These are phyloP conservation scores for Corylus heterophylla DNA, from an alignment of 306 rosid genomes.

Conservation along the genomic window DNA sequence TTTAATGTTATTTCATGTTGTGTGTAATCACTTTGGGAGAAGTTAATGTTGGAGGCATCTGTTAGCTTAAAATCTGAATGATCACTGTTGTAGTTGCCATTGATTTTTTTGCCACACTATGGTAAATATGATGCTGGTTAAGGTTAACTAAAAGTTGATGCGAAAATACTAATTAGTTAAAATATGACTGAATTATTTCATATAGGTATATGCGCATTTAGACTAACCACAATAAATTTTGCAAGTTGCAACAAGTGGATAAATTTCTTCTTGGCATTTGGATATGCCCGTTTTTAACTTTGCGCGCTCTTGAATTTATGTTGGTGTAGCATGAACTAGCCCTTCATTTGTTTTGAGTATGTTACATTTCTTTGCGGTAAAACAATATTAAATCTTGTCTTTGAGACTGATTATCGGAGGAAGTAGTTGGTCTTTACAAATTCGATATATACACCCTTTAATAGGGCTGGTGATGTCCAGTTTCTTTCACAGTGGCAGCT, in stretches of 20 bases:
- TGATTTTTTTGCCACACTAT: conserved; percentile 10
- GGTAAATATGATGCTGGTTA: conserved; percentile 5
- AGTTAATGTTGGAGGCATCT: background rate
- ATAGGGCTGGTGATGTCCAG: conserved; percentile 27
- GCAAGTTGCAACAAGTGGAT: conserved; percentile 1
- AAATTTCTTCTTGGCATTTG: background rate
- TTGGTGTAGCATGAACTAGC: background rate
- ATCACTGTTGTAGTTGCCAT: conserved; percentile 6
- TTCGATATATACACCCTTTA: conserved; percentile 46
- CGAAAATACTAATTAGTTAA: background rate
- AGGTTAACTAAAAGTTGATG: background rate
- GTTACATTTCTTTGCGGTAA: background rate
- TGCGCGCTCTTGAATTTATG: conserved; percentile 7
- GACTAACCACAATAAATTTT: background rate
- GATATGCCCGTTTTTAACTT: background rate
- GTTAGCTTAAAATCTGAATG: conserved; percentile 6
- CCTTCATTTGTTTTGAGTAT: background rate
- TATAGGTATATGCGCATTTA: background rate
- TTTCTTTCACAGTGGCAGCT: conserved; percentile 26
- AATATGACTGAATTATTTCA: background rate
- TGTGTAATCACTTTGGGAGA: conserved; percentile 11
- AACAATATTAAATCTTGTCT: conserved; percentile 13
- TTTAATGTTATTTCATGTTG: conserved; percentile 12
- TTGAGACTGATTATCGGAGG: conserved; percentile 25
- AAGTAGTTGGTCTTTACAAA: conserved; percentile 30